Evolutionary conservation across 345 rosid species (phyloP), one percentile per base, ranked within the genome.

Genomic region (Aurinia saxatilis): DNA sequence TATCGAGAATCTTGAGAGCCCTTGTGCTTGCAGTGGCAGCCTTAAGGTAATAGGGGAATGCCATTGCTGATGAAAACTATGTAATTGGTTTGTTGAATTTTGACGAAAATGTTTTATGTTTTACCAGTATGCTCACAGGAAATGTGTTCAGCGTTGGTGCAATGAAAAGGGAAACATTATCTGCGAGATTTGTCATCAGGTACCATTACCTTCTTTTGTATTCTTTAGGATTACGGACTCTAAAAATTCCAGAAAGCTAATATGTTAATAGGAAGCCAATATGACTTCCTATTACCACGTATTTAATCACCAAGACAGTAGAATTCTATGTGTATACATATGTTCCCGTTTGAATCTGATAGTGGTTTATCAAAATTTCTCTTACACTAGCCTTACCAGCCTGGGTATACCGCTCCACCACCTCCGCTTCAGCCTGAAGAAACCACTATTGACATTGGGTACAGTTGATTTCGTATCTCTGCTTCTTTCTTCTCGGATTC

Each of bases 131-230:
- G 97, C 98, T 50, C 95, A 92, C 67, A 77, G 91, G 39, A 87
- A 86, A 66, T 92, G 98, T 64, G 89, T 92, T 66, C 95, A 92
- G 64, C 96, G 83, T 61, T 92, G 98, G 98, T 92, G 96, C 80
- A 78, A 89, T 52, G 96, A 92, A 75, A 92, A 92, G 72, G 91
- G 96, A 13, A 87, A 92, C 47, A 85, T 71, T 41, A 75, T 75
- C 13, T 92, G 98, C 46, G 98, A 92, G 77, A 92, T 92, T 36
- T 89, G 96, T 57, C 95, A 89, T 76, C 89, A 87, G 98, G 96
- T 89, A 73, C 40, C 30, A 44, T 23, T 64, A 25, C 13, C 13
- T 7, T 37, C n/a, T 12, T 2, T 34, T 45, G 36, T 35, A 21
- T 21, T 44, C n/a, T 5, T 44, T n/a, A 33, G 23, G 33, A 6